Percentiles rank a stretch among this genome's conserved stretches.
These are phyloP conservation scores for Mercurialis annua DNA, from an alignment of 345 rosid species.

Conservation along the genomic window DNA sequence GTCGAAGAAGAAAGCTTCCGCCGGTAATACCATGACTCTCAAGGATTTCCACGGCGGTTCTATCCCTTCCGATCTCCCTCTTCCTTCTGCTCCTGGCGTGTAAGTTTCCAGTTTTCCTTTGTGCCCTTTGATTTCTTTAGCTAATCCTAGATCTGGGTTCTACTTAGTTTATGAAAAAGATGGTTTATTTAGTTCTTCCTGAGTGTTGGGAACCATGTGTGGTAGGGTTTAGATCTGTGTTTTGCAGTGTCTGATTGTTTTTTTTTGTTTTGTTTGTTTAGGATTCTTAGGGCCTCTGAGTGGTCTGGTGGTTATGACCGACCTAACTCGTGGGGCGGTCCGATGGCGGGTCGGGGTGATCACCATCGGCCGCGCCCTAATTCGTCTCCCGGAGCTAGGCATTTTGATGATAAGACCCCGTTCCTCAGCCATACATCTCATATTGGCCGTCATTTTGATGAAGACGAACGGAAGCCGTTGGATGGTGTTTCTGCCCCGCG, in stretches of 20 bases:
- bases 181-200: background rate
- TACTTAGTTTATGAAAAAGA: background rate
- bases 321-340: constrained; percentile 55
- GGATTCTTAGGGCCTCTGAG: constrained; percentile 48
- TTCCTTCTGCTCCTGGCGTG: constrained; percentile 96
- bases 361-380: constrained; percentile 55
- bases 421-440: constrained; percentile 47
- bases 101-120: constrained; percentile 31
- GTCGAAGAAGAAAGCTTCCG: constrained; percentile 81
- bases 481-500: constrained; percentile 64
- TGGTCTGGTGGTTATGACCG: constrained; percentile 58
- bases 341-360: constrained; percentile 50
- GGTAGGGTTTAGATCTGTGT: constrained; percentile 16
- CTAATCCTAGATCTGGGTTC: background rate
- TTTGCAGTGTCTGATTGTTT: constrained; percentile 16
- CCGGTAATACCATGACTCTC: constrained; percentile 77
- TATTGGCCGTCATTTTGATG: constrained; percentile 75
- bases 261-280: constrained; percentile 24
- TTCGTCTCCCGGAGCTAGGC: constrained; percentile 56
- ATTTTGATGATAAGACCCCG: constrained; percentile 69
- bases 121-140: background rate
- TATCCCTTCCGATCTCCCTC: constrained; percentile 75
- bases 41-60: constrained; percentile 95
- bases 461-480: constrained; percentile 79
- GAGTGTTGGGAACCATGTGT: background rate